Percentiles rank a stretch among this genome's conserved stretches.
These are phyloP conservation scores for Clausena lansium DNA, from an alignment of 345 rosid species.

Conservation along the genomic window DNA sequence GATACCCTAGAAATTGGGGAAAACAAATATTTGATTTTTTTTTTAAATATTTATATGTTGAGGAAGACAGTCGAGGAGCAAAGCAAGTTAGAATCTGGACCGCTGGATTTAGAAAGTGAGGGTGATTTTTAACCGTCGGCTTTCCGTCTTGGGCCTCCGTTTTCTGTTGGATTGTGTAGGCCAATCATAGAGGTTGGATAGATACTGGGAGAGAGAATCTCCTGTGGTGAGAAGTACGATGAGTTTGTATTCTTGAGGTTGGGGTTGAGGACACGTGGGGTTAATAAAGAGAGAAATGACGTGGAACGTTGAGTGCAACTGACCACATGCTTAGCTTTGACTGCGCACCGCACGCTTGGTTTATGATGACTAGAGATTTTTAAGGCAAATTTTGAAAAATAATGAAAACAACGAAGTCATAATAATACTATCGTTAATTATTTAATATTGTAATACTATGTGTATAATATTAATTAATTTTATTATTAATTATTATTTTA, in stretches of 20 bases:
- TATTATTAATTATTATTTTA: no score
- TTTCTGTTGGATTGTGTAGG: neutral
- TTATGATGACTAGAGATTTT: neutral
- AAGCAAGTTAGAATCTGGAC: constrained; percentile 21
- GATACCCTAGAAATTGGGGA: constrained; percentile 32
- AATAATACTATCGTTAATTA: no score
- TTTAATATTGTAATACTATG: no score
- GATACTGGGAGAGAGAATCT: neutral
- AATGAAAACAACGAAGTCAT: no score
- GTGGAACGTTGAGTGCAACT: neutral
- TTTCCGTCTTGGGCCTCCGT: neutral
- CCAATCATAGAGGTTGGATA: neutral
- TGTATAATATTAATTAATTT: no score
- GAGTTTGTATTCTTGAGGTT: neutral
- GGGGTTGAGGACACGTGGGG: neutral
- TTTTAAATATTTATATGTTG: constrained; percentile 14
- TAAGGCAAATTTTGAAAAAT: neutral
- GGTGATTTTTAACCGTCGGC: neutral
- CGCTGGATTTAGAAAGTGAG: constrained; percentile 24
- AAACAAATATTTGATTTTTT: neutral
- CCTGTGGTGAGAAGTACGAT: neutral
- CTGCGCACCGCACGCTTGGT: neutral
- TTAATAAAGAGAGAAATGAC: neutral
- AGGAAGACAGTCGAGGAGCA: constrained; percentile 14
- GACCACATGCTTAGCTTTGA: constrained; percentile 1